Evolutionary conservation across 805 yeast species (phyloP).

Genomic region (Groenewaldozyma salmanticensis): DNA sequence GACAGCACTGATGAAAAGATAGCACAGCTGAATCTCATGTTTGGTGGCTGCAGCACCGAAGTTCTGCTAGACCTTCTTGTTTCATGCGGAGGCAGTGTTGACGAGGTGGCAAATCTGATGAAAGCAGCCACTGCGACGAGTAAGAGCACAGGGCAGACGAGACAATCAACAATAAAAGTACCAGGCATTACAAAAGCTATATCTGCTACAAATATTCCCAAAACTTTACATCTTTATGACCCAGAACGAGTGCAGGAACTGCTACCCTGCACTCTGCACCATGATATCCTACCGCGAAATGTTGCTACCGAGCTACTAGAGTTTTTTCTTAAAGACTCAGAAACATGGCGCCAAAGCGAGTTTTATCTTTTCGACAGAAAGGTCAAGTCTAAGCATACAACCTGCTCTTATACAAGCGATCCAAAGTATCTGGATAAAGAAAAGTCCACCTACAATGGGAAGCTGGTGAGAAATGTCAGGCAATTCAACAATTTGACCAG

Average conservation of each 20-base stretch:
- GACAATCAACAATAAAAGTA: not conserved
- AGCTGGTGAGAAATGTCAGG: constrained; percentile 20
- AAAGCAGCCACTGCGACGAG: not conserved
- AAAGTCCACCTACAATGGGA: constrained; percentile 32
- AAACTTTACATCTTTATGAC: constrained; percentile 36
- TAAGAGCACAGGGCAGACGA: constrained; percentile 1
- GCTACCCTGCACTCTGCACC: constrained; percentile 44
- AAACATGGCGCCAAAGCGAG: constrained; percentile 32
- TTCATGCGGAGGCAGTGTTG: constrained; percentile 45
- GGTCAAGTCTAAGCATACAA: constrained; percentile 49
- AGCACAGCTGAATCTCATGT: constrained; percentile 26
- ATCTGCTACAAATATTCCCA: no score
- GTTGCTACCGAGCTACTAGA: constrained; percentile 38
- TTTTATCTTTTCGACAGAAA: constrained; percentile 56
- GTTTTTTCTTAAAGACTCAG: constrained; percentile 34
- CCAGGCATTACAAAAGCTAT: constrained; percentile 12
- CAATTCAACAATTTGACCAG: constrained; percentile 34
- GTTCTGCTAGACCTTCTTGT: constrained; percentile 42
- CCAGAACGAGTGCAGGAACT: constrained; percentile 41
- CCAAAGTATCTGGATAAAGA: constrained; percentile 12
- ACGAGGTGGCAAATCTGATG: constrained; percentile 30
- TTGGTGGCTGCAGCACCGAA: constrained; percentile 33
- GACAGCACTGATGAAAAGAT: constrained; percentile 20
- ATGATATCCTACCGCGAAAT: constrained; percentile 42
- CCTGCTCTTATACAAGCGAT: constrained; percentile 31